Percentiles rank a stretch among this genome's conserved stretches.
These are phyloP conservation scores for Achlya hypogyna DNA, from an alignment of 352 stramenopile species.

Conservation along the genomic window DNA sequence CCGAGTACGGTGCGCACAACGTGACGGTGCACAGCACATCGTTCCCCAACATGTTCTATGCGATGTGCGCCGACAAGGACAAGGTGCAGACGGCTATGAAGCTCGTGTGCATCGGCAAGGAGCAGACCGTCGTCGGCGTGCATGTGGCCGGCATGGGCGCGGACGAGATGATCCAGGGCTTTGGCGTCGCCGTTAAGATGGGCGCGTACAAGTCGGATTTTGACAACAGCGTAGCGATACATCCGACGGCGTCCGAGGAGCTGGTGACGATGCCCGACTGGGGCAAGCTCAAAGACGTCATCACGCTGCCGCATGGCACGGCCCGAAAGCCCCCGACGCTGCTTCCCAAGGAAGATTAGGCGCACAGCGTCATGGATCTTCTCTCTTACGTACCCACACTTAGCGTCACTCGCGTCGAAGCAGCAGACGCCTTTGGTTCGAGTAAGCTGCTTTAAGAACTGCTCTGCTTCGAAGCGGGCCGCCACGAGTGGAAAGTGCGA, in stretches of 20 bases:
- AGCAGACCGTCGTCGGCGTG: slow-evolving; percentile 91
- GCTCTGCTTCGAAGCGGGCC: too few relatives aligned
- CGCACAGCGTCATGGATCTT: not conserved
- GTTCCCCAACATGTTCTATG: slow-evolving; percentile 95
- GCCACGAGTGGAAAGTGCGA: too few relatives aligned
- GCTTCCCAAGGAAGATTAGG: not conserved
- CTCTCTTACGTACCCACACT: not conserved
- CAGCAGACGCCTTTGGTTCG: too few relatives aligned
- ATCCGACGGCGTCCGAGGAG: slow-evolving; percentile 93
- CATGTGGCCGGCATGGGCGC: slow-evolving; percentile 90
- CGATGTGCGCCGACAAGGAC: slow-evolving; percentile 80
- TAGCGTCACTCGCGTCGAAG: not conserved
- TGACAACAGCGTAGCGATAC: slow-evolving; percentile 91
- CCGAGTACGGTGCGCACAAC: slow-evolving; percentile 90
- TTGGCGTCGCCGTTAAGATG: slow-evolving; percentile 97
- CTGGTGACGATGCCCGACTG: slow-evolving; percentile 90
- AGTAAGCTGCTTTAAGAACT: too few relatives aligned
- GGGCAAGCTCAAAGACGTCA: slow-evolving; percentile 78
- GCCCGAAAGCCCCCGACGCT: slow-evolving; percentile 4
- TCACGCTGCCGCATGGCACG: slow-evolving; percentile 32
- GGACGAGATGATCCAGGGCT: slow-evolving; percentile 98
- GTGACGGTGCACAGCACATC: slow-evolving; percentile 93
- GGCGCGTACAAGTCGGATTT: slow-evolving; percentile 96
- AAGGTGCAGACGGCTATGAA: slow-evolving; percentile 94
- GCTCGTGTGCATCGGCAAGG: slow-evolving; percentile 73